Evolutionary conservation across 345 rosid species (phyloP).

Genomic region (Rhizophora mangle): DNA sequence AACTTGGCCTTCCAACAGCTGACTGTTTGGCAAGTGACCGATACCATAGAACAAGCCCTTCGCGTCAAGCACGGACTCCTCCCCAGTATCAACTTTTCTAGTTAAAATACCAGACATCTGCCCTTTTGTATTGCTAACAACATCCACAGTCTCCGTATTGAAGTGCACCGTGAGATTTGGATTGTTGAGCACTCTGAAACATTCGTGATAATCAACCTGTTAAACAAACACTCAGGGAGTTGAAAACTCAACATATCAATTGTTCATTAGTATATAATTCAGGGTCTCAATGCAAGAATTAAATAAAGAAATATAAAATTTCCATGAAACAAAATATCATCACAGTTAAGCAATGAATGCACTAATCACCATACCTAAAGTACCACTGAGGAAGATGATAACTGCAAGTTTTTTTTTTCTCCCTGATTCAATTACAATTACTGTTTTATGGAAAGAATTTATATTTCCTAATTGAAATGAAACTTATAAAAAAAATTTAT

Average conservation of each 20-base stretch:
- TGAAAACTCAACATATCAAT: slow-evolving; percentile 84
- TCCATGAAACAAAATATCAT: slow-evolving; percentile 5
- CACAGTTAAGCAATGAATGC: slow-evolving; percentile 2
- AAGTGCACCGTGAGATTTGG: slow-evolving; percentile 92
- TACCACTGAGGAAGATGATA: slow-evolving; percentile 1
- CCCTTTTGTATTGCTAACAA: slow-evolving; percentile 83
- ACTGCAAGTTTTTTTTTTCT: neutral
- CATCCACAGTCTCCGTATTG: slow-evolving; percentile 78
- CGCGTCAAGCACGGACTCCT: slow-evolving; percentile 82
- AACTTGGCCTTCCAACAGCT: slow-evolving; percentile 89
- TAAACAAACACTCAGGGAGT: slow-evolving; percentile 98
- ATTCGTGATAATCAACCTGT: slow-evolving; percentile 99
- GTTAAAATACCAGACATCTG: slow-evolving; percentile 89
- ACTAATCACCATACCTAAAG: slow-evolving; percentile 4
- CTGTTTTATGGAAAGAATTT: neutral
- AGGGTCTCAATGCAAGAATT: slow-evolving; percentile 25
- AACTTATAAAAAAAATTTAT: neutral
- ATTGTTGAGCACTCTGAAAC: slow-evolving; percentile 99
- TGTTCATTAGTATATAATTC: slow-evolving; percentile 63
- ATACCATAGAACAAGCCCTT: slow-evolving; percentile 97
- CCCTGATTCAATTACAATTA: neutral
- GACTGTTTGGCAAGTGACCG: slow-evolving; percentile 94
- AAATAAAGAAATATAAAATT: slow-evolving; percentile 1
- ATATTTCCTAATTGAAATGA: neutral
- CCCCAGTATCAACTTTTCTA: slow-evolving; percentile 68